Conservation (phyloP, 805 yeast genomes). For the Naumovozyma castellii region DNA sequence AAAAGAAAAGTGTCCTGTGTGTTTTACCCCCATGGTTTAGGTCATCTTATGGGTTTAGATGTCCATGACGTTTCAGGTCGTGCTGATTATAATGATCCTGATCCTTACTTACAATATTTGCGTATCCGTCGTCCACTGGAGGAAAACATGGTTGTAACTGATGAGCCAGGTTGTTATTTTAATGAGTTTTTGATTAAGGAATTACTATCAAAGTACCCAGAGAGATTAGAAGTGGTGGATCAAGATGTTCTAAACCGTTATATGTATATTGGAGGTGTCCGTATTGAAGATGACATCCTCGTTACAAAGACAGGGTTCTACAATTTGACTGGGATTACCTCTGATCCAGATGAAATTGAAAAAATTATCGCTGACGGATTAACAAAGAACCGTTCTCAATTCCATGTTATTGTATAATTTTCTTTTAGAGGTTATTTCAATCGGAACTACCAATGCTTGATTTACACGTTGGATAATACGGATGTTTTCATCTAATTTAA, state of each 20-base stretch:
- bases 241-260: constrained; percentile 60
- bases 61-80: constrained; percentile 93
- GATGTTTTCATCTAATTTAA: too few relatives aligned
- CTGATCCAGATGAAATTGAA: constrained; percentile 76
- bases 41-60: constrained; percentile 89
- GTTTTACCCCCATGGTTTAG: constrained; percentile 93
- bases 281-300: constrained; percentile 88
- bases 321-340: constrained; percentile 72
- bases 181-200: constrained; percentile 71
- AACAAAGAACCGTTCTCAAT: constrained; percentile 48
- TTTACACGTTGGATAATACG: too few relatives aligned
- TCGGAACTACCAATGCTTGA: too few relatives aligned
- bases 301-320: constrained; percentile 72
- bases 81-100: constrained; percentile 76
- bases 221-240: constrained; percentile 50
- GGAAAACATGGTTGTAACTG: constrained; percentile 78
- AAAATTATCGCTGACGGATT: constrained; percentile 65
- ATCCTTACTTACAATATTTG: constrained; percentile 65
- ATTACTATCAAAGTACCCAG: constrained; percentile 37
- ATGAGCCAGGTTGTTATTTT: constrained; percentile 93
- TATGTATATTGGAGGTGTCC: constrained; percentile 90
- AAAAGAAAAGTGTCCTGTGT: constrained; percentile 62
- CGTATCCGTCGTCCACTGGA: constrained; percentile 68
- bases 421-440: too few relatives aligned
- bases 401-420: constrained; percentile 45